Conservation (phyloP, 2,329 filamentous ascomycete species). For the Colletotrichum eleusines region DNA sequence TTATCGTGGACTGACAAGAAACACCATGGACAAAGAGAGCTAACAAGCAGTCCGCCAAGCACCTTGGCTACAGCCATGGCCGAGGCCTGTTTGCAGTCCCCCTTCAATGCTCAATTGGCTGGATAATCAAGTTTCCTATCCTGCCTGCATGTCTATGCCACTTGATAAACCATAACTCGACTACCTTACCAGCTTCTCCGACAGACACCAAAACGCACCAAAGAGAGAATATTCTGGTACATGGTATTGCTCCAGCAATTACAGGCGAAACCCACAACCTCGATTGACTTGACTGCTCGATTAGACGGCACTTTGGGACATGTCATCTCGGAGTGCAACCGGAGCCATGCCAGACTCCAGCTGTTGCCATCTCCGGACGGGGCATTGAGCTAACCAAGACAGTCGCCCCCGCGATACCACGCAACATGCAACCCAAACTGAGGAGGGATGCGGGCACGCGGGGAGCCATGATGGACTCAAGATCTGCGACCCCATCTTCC, state of each 20-base stretch:
- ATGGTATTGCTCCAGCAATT: background rate
- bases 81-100: slow-evolving; percentile 1
- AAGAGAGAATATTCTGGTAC: background rate
- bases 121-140: background rate
- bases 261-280: background rate
- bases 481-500: slow-evolving; percentile 25
- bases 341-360: slow-evolving; percentile 23
- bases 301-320: background rate
- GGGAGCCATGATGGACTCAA: slow-evolving; percentile 28
- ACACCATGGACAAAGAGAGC: background rate
- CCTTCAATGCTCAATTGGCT: slow-evolving; percentile 10
- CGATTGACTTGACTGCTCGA: no score
- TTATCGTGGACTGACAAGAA: slow-evolving; percentile 11
- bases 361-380: slow-evolving; percentile 21
- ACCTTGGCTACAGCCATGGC: slow-evolving; percentile 23
- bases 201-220: background rate
- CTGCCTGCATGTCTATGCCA: slow-evolving; percentile 8
- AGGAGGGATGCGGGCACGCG: slow-evolving; percentile 35
- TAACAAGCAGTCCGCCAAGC: slow-evolving; percentile 16
- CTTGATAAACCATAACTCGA: background rate
- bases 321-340: slow-evolving; percentile 20
- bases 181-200: background rate
- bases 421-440: slow-evolving; percentile 17
- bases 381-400: slow-evolving; percentile 29
- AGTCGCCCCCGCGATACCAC: slow-evolving; percentile 28